Conservation (phyloP, 495 filamentous ascomycete genomes). For the Bathelium albidoporum region DNA sequence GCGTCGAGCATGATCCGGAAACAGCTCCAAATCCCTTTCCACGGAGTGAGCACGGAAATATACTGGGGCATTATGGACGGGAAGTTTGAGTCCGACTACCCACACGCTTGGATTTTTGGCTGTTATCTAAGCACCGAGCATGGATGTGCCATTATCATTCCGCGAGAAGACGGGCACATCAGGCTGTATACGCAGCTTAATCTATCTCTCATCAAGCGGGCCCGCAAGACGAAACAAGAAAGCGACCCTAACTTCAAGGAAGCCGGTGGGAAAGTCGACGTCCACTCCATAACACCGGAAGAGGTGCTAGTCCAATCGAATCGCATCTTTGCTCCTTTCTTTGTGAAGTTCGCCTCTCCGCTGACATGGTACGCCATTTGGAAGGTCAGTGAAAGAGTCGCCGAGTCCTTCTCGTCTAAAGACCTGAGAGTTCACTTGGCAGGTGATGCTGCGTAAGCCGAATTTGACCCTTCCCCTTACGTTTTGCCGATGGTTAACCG, state of each 20-base stretch:
- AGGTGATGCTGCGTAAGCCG: slow-evolving; percentile 32
- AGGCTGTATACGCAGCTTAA: slow-evolving; percentile 25
- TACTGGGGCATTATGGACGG: slow-evolving; percentile 38
- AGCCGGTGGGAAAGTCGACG: slow-evolving; percentile 24
- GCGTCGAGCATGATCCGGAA: slow-evolving; percentile 28
- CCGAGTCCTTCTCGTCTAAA: slow-evolving; percentile 29
- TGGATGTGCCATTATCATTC: slow-evolving; percentile 32
- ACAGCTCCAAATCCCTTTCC: slow-evolving; percentile 28
- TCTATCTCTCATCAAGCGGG: neutral
- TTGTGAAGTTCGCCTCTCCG: slow-evolving; percentile 25
- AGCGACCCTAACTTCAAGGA: slow-evolving; percentile 22
- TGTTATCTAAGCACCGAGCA: slow-evolving; percentile 26
- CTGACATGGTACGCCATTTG: slow-evolving; percentile 36
- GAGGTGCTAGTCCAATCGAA: slow-evolving; percentile 33
- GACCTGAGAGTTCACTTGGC: slow-evolving; percentile 30
- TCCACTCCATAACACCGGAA: slow-evolving; percentile 29
- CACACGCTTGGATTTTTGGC: slow-evolving; percentile 31
- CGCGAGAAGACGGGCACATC: slow-evolving; percentile 32
- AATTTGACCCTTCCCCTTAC: neutral
- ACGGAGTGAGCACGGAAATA: slow-evolving; percentile 32
- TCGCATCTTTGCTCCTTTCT: slow-evolving; percentile 32
- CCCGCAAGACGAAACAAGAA: neutral
- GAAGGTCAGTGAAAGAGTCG: slow-evolving; percentile 35
- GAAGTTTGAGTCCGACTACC: slow-evolving; percentile 31
- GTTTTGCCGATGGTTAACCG: neutral